Evolutionary conservation across 192 early-diverging fungal species (phyloP), one percentile per base, ranked within the genome.

Genomic region (Chytriomyces sp.): DNA sequence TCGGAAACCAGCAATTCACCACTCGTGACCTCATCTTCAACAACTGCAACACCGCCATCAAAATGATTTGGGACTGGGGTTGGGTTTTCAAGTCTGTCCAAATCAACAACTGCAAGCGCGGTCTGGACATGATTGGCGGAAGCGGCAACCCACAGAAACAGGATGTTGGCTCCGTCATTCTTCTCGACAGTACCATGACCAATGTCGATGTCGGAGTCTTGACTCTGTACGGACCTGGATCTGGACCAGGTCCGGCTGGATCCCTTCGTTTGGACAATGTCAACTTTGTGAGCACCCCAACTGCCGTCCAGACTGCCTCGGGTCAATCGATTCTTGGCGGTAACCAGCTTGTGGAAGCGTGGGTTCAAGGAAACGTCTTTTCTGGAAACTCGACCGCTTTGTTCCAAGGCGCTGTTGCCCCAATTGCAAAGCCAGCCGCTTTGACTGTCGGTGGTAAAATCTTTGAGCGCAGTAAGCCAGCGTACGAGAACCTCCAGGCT

Each of bases 1-100:
- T 84, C 11, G 83, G 83, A n/a, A 85, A 76, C 69, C 83, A 85
- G 72, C 83, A 85, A 47, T 85, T 85, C 61, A 81, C 79, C 8
- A 61, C 63, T 6, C 50, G 83, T 43, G 75, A 80, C 46, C n/a
- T 85, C 64, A 75, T 69, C 46, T 82, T 85, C 72, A 83, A 70
- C 45, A 63, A 69, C 48, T 64, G 50, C 63, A 60, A 85, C 45
- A 85, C 83, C n/a, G 83, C 65, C 53, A 64, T 85, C 60, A 73
- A 75, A 46, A 67, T 85, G 64, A 85, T 78, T 69, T 85, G 83
- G 83, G 78, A 85, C 66, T 85, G 83, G 83, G 68, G 23, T 9
- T 85, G 83, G 83, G 81, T 79, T 5, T 85, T 86, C 28, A 78
- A 85, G 59, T 35, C 44, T 6, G 20, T 85, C 18, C 50, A 46